Percentiles rank a stretch among this genome's conserved stretches.
These are phyloP conservation scores for Crucihimalaya himalaica DNA, from an alignment of 345 rosid genomes.

Conservation along the genomic window DNA sequence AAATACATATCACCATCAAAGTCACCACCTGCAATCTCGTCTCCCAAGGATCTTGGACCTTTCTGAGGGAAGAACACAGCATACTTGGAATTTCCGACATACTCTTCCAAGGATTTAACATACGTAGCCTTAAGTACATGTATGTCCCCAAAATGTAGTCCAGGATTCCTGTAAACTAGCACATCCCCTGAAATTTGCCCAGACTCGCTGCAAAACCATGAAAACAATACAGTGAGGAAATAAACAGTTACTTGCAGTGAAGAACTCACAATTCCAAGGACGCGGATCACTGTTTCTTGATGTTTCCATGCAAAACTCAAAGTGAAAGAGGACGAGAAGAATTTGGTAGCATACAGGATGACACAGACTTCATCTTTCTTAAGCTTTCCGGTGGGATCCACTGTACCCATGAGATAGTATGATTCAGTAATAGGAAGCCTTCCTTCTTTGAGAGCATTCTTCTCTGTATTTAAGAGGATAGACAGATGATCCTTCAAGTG, in stretches of 20 bases:
- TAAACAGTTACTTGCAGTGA: too few species aligned
- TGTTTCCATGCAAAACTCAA: conserved; percentile 14
- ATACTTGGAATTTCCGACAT: conserved; percentile 68
- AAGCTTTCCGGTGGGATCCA: conserved; percentile 70
- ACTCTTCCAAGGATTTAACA: conserved; percentile 50
- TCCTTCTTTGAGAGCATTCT: conserved; percentile 56
- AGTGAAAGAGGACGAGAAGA: conserved; percentile 5
- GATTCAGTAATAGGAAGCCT: conserved; percentile 65
- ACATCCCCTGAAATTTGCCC: conserved; percentile 82
- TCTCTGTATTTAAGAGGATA: conserved; percentile 47
- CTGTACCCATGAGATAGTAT: conserved; percentile 84
- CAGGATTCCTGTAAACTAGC: conserved; percentile 78
- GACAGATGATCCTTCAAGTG: conserved; percentile 53
- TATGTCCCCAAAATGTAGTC: conserved; percentile 82
- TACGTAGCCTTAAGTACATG: conserved; percentile 67
- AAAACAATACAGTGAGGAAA: background rate
- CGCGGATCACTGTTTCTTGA: background rate
- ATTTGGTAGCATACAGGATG: conserved; percentile 56
- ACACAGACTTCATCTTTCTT: conserved; percentile 74
- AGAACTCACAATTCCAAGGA: conserved; percentile 1
- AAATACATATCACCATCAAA: conserved; percentile 82
- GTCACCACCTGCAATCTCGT: conserved; percentile 83
- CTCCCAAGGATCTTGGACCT: conserved; percentile 77
- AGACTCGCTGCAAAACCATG: conserved; percentile 47
- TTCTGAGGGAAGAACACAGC: conserved; percentile 69